Conservation (phyloP, 768 basidiomycete species). For the Mrakia blollopis region DNA sequence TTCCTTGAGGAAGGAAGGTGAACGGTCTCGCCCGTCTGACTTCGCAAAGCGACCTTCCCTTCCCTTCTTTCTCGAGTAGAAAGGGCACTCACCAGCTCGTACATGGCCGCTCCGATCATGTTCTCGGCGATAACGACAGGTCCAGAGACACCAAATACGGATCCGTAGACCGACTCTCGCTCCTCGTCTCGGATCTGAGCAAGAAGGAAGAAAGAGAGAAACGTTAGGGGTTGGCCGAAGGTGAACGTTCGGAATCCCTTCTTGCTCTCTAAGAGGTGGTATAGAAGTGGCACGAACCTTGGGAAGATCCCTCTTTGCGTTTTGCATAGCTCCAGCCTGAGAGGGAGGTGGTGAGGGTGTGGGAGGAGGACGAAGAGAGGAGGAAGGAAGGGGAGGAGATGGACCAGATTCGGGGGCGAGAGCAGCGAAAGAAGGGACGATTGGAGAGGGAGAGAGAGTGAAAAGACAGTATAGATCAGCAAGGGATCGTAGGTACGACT, state of each 20-base stretch:
- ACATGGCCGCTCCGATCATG: constrained; percentile 94
- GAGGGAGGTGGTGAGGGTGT: neutral
- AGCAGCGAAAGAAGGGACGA: constrained; percentile 5
- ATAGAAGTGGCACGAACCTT: constrained; percentile 47
- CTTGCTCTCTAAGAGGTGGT: too few species aligned
- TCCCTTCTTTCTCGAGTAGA: neutral
- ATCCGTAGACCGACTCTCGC: constrained; percentile 57
- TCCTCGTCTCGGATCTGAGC: constrained; percentile 75
- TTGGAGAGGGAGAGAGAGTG: neutral
- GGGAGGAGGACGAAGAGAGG: constrained; percentile 9
- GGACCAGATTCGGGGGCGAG: neutral
- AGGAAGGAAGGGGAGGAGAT: constrained; percentile 2
- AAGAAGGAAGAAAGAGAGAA: neutral
- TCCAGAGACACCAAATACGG: constrained; percentile 75
- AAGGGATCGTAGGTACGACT: neutral
- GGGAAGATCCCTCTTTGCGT: constrained; percentile 78
- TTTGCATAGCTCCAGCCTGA: constrained; percentile 89
- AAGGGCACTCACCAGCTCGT: constrained; percentile 64
- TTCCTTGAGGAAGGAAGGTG: neutral
- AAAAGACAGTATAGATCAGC: neutral
- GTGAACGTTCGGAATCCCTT: neutral
- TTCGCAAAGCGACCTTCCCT: neutral
- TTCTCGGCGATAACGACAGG: constrained; percentile 97
- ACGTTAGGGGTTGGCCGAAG: constrained; percentile 13
- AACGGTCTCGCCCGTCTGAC: neutral